These are phyloP conservation scores for Bipolaris bicolor DNA, from an alignment of 2,329 filamentous ascomycete species.

Conservation along the genomic window DNA sequence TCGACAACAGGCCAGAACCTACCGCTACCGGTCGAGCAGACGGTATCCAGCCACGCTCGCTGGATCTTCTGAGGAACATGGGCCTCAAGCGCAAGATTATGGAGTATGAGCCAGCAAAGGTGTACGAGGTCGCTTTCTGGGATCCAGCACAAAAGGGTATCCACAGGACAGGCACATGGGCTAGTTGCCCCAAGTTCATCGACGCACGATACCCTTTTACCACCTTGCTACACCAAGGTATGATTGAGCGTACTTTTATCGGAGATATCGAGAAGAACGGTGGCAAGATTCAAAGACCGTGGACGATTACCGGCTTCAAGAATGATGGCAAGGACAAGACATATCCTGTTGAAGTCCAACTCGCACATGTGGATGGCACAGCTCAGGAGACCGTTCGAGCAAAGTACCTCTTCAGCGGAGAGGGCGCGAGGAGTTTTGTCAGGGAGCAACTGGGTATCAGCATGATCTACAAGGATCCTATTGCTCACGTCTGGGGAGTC, in stretches of 20 bases:
- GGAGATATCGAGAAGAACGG: constrained; percentile 66
- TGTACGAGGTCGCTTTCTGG: constrained; percentile 75
- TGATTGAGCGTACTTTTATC: constrained; percentile 68
- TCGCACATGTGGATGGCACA: constrained; percentile 78
- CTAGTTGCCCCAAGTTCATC: constrained; percentile 84
- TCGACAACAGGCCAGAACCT: constrained; percentile 86
- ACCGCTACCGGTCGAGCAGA: constrained; percentile 87
- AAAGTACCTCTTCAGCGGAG: constrained; percentile 68
- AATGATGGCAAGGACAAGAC: constrained; percentile 66
- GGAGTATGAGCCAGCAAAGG: constrained; percentile 83
- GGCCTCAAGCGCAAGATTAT: constrained; percentile 87
- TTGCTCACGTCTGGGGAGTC: constrained; percentile 69
- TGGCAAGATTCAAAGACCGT: constrained; percentile 62
- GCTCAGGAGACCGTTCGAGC: constrained; percentile 68
- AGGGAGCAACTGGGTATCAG: constrained; percentile 70
- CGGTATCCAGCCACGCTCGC: constrained; percentile 87
- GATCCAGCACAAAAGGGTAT: constrained; percentile 63
- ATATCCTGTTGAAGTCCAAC: constrained; percentile 80
- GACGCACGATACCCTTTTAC: constrained; percentile 70
- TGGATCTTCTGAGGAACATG: constrained; percentile 88
- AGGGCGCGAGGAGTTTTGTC: constrained; percentile 67
- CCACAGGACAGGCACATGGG: constrained; percentile 71
- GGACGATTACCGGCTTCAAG: constrained; percentile 66
- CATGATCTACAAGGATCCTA: constrained; percentile 67
- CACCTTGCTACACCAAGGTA: constrained; percentile 66